Base-by-base conservation (phyloP, 768 basidiomycete species). In the Lactarius psammicola region DNA sequence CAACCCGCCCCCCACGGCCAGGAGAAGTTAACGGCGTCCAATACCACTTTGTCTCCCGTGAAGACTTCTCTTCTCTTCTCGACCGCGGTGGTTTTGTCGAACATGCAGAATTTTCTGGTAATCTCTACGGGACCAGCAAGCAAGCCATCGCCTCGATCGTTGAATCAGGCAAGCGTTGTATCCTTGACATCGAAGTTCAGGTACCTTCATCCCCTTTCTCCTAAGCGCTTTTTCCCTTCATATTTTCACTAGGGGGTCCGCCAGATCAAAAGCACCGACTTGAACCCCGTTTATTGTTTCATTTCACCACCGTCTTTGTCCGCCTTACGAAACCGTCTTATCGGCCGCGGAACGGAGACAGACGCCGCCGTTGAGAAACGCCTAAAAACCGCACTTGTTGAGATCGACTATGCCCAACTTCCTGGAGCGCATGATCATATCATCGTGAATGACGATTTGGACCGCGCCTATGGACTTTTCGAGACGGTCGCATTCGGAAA, bases 101-200 rank as follows among this genome's bases (percentile, higher is more conserved):
- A 77, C 85, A 94, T 71, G 94, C 96, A 18, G 87, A 96, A 75
- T 98, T 96, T 78, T 93, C 91, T 0, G 86, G 89, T 28, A 97
- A 98, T 74, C 84, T 84, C 71, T 98, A 98, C 73, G 95, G 95
- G n/a, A 96, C 95, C 5, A 93, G 89, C 70, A 87, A 88, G 67
- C 81, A 85, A 68, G 87, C 94, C 26, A 86, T 98, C 34, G 78
- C 81, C 38, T 80, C 82, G 34, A 88, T 97, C 31, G 81, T 85
- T 40, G 76, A 81, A 20, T 79, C 83, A 3, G 93, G 92, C 18
- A 85, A 83, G 67, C 86, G 93, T 15, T 98, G 96, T 74, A 88
- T 98, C 65, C 83, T 98, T 44, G 96, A 98, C 74, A 98, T 98
- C 65, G 96, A 98, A 73, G 88, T 91, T 11, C 95, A 98, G 88